Conservation (phyloP, 2,329 filamentous ascomycete species). For the Sarocladium oryzae region DNA sequence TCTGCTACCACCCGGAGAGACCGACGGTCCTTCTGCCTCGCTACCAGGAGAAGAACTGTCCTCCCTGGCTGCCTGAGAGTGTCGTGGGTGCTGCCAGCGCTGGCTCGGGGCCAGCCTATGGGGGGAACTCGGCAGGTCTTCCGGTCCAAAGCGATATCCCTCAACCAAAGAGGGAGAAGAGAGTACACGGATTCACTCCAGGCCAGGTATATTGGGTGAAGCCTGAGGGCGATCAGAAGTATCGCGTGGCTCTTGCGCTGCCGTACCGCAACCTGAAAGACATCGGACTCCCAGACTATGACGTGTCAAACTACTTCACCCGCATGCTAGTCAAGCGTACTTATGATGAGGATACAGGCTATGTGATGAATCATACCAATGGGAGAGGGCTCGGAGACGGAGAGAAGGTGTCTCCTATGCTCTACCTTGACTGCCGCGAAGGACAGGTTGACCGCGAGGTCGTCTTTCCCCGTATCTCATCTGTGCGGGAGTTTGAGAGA, state of each 20-base stretch:
- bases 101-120: no score
- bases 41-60: not conserved
- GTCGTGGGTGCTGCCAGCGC: no score
- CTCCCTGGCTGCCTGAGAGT: not conserved
- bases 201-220: not conserved
- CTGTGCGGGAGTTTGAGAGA: not conserved
- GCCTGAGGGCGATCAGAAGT: not conserved
- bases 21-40: not conserved
- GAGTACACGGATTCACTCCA: not conserved
- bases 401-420: not conserved
- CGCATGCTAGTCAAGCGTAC: not conserved
- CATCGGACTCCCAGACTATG: not conserved
- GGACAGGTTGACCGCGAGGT: not conserved
- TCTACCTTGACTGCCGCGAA: not conserved
- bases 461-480: not conserved
- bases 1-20: not conserved
- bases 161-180: not conserved
- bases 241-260: not conserved
- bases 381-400: not conserved
- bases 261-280: not conserved
- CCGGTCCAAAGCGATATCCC: not conserved
- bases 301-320: not conserved
- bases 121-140: no score
- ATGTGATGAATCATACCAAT: not conserved
- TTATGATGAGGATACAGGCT: not conserved